Evolutionary conservation across 805 yeast species (phyloP), one percentile per base, ranked within the genome.

Genomic region (Ogataea henricii): DNA sequence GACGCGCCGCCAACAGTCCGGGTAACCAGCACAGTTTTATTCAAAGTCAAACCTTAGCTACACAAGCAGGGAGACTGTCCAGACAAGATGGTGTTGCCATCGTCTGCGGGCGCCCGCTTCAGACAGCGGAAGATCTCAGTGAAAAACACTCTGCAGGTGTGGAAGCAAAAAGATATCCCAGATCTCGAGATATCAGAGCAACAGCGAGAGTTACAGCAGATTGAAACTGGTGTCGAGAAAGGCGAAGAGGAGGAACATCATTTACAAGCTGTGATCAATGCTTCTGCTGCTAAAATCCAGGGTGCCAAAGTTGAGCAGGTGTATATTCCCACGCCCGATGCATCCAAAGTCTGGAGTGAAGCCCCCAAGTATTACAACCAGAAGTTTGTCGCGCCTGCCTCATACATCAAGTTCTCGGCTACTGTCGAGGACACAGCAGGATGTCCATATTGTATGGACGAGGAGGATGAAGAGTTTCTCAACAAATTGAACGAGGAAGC

Each of bases 221-320:
- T 94, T 37, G 99, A 94, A 60, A 92, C 98, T 6, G 99, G 99
- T 69, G 99, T 94, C 35, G 99, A 94, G 62, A 94, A 94, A 65
- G 89, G 87, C 57, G 99, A 94, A 68, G 99, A 94, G 68, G 96
- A 89, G 58, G 99, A 94, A 67, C 94, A 88, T 35, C 99, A 94
- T 78, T 75, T 94, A 53, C 96, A 92, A 65, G 89, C 86, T 53
- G 97, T 91, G 42, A 85, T 94, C 55, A 83, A 83, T 67, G 92
- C 92, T 12, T 81, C 89, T 1, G 85, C 82, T 44, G 81, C 82
- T 25, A 83, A 84, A 2, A 77, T 87, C 16, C 70, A 81, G 48
- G 79, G 79, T 48, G 73, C 71, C 3, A 71, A 70, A 48, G 76
- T 75, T 44, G 70, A 72, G 57, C 77, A 77, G 52, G 85, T 85